phyloP scores from a whole-genome alignment of 1,284 basidiomycete genomes.

The Cryptococcus sp. region DNA sequence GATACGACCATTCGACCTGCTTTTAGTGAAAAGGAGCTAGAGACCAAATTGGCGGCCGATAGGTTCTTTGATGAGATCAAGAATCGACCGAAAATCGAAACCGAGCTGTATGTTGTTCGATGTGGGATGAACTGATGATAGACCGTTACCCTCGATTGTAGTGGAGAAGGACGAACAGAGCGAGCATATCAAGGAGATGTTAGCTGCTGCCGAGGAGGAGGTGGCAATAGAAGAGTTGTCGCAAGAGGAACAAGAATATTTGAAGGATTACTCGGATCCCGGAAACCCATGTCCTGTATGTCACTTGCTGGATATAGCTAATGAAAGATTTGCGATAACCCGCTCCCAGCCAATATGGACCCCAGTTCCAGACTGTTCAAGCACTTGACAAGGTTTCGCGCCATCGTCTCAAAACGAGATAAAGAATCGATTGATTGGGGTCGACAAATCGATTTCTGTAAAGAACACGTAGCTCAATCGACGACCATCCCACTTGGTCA shows the following conservation, averaged over 20 bases:
- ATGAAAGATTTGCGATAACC: constrained; percentile 21
- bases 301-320: neutral
- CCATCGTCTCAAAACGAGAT: constrained; percentile 4
- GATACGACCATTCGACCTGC: too few relatives aligned
- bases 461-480: constrained; percentile 34
- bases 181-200: neutral
- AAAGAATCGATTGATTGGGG: neutral
- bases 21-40: too few relatives aligned
- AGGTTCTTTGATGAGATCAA: neutral
- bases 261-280: neutral
- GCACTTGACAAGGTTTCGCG: too few relatives aligned
- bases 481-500: constrained; percentile 34
- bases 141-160: neutral
- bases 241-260: neutral
- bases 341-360: constrained; percentile 18
- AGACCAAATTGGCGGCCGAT: neutral
- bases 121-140: neutral
- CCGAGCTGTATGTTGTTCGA: neutral
- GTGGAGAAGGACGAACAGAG: too few relatives aligned
- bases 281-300: neutral
- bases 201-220: neutral
- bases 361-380: constrained; percentile 6
- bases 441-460: constrained; percentile 21
- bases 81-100: too few relatives aligned
- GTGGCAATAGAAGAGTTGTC: neutral